These are phyloP conservation scores for Chlamydomonas eustigma DNA, from an alignment of 139 green algal species.

Conservation along the genomic window DNA sequence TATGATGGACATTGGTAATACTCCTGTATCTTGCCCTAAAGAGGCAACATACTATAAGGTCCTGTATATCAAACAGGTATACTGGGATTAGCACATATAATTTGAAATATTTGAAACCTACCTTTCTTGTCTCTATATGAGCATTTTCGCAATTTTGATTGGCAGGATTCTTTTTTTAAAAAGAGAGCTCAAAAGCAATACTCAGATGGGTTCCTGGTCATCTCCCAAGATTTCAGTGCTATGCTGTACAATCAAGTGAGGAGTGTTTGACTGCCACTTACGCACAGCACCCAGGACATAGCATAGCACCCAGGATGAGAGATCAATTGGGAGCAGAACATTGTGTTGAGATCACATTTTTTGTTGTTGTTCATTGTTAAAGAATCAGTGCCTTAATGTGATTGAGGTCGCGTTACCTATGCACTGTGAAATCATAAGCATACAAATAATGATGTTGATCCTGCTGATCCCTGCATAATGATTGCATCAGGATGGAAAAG, in stretches of 20 bases:
- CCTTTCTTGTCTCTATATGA: not conserved
- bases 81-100: not conserved
- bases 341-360: not conserved
- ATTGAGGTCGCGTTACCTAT: too few relatives aligned
- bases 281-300: not conserved
- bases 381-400: too few relatives aligned
- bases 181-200: slow-evolving; percentile 8
- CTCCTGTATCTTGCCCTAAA: too few relatives aligned
- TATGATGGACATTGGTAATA: too few relatives aligned
- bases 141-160: not conserved
- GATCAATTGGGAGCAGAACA: not conserved
- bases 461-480: not conserved
- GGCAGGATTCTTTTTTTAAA: not conserved
- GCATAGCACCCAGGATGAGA: not conserved
- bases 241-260: not conserved
- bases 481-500: not conserved
- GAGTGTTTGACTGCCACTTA: not conserved
- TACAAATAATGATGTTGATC: too few relatives aligned
- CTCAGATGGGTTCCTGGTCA: not conserved
- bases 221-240: not conserved
- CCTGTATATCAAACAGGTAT: slow-evolving; percentile 10
- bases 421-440: too few relatives aligned
- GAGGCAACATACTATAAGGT: not conserved
- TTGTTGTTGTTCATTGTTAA: too few relatives aligned
- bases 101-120: not conserved